Base-by-base conservation (phyloP, 2,329 filamentous ascomycete species). In the Bertia moriformis region DNA sequence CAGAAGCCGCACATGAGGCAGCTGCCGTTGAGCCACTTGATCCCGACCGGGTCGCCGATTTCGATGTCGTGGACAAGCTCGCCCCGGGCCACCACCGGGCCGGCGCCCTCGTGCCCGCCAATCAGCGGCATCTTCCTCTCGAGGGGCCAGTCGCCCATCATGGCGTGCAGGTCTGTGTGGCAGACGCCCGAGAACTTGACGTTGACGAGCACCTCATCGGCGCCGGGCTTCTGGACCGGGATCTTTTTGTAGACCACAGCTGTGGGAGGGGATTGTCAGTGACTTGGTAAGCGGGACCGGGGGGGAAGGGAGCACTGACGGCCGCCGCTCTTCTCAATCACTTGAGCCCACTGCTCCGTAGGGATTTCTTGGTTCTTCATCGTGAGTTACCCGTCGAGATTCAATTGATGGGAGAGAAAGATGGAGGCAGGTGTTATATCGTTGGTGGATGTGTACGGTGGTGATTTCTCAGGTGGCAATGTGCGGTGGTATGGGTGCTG, bases 321-420 rank as follows among this genome's bases (percentile, higher is more conserved):
- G 41, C 78, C 79, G 49, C 83, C 86, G 41, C 71, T 78, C 69
- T 86, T 73, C 62, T 93, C 83, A 51, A 91, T 69, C 49, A 96
- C 84, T 62, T 91, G 83, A 39, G 89, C 89, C 85, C 82, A 93
- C 68, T 96, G 89, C 60, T 78, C 78, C 38, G 70, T 73, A 42
- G 89, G 89, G 53, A 95, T 73, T 41, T 74, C 50, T 43, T n/a
- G n/a, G n/a, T n/a, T n/a, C n/a, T n/a, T n/a, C n/a, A n/a, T n/a
- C n/a, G n/a, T n/a, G n/a, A n/a, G n/a, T n/a, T n/a, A n/a, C n/a
- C n/a, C n/a, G n/a, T n/a, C n/a, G n/a, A n/a, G n/a, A n/a, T n/a
- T n/a, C n/a, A n/a, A n/a, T n/a, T n/a, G n/a, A n/a, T n/a, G n/a
- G n/a, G n/a, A n/a, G n/a, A n/a, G n/a, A n/a, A n/a, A n/a, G n/a